phyloP scores from a whole-genome alignment of 2,329 filamentous ascomycete species.

The Podosphaera fusca region DNA sequence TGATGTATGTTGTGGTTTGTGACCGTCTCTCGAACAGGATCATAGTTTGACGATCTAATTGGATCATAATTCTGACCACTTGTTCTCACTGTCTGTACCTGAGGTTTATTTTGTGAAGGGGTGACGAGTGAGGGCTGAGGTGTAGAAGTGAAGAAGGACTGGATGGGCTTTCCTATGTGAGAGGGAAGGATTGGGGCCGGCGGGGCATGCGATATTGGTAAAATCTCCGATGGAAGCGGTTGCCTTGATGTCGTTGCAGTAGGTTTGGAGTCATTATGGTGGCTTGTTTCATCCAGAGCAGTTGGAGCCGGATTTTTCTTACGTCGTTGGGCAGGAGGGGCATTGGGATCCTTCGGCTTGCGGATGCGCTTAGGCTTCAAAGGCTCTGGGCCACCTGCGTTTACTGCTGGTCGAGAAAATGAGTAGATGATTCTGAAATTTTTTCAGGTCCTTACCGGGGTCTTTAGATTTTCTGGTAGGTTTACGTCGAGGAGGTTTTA shows the following conservation, averaged over 20 bases:
- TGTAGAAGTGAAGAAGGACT: slow-evolving; percentile 12
- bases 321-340: slow-evolving; percentile 29
- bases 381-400: slow-evolving; percentile 19
- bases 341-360: slow-evolving; percentile 36
- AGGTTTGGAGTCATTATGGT: slow-evolving; percentile 8
- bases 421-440: slow-evolving; percentile 17
- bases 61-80: slow-evolving; percentile 78
- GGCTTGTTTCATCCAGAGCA: slow-evolving; percentile 3
- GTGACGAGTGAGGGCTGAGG: slow-evolving; percentile 3
- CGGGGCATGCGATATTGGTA: slow-evolving; percentile 5
- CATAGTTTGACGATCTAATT: slow-evolving; percentile 51
- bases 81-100: slow-evolving; percentile 29
- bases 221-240: slow-evolving; percentile 8
- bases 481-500: slow-evolving; percentile 26
- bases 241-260: slow-evolving; percentile 8
- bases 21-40: slow-evolving; percentile 39
- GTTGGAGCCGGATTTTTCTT: slow-evolving; percentile 24
- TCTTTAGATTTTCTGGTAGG: slow-evolving; percentile 33
- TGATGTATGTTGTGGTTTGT: slow-evolving; percentile 21
- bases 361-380: slow-evolving; percentile 25
- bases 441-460: slow-evolving; percentile 23
- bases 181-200: slow-evolving; percentile 5
- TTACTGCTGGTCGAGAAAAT: slow-evolving; percentile 11
- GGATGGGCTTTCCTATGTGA: slow-evolving; percentile 16
- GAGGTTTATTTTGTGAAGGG: slow-evolving; percentile 2